phyloP scores from a whole-genome alignment of 2,329 filamentous ascomycete species.

The Arthroderma uncinatum region DNA sequence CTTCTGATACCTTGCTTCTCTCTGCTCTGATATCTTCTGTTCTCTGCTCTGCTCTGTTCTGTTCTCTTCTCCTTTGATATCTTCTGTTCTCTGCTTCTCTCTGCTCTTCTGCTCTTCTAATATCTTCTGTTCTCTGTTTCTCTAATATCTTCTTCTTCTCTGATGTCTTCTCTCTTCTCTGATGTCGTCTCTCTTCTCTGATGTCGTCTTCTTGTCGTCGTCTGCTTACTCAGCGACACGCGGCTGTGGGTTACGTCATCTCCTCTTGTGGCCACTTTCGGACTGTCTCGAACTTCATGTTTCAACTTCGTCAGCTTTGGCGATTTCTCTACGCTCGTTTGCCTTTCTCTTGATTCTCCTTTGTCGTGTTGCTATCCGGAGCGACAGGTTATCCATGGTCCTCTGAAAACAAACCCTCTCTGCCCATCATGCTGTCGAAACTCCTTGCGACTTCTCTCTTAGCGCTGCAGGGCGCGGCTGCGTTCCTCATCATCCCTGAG shows the following conservation, averaged over 20 bases:
- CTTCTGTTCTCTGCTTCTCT: neutral
- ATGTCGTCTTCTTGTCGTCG: neutral
- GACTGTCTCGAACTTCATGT: neutral
- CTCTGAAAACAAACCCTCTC: too few species aligned
- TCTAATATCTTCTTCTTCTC: neutral
- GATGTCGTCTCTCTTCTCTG: neutral
- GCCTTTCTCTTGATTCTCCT: neutral
- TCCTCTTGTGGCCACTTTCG: too few species aligned
- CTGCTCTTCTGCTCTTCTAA: neutral
- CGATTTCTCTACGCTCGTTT: neutral
- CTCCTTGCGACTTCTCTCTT: slow-evolving; percentile 26
- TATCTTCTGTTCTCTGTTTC: neutral
- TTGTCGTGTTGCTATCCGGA: too few species aligned
- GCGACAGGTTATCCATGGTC: too few species aligned
- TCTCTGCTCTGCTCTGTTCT: neutral
- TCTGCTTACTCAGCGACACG: slow-evolving; percentile 5
- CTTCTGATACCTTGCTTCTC: neutral
- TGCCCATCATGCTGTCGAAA: slow-evolving; percentile 28
- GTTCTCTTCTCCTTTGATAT: neutral
- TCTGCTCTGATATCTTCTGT: neutral
- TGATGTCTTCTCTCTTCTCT: neutral
- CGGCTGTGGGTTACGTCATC: slow-evolving; percentile 1
- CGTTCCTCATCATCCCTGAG: slow-evolving; percentile 30
- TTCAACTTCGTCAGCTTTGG: neutral
- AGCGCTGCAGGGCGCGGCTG: slow-evolving; percentile 25